These are phyloP conservation scores for Yamagishiella unicocca DNA, from an alignment of 139 green algal genomes.

Conservation along the genomic window DNA sequence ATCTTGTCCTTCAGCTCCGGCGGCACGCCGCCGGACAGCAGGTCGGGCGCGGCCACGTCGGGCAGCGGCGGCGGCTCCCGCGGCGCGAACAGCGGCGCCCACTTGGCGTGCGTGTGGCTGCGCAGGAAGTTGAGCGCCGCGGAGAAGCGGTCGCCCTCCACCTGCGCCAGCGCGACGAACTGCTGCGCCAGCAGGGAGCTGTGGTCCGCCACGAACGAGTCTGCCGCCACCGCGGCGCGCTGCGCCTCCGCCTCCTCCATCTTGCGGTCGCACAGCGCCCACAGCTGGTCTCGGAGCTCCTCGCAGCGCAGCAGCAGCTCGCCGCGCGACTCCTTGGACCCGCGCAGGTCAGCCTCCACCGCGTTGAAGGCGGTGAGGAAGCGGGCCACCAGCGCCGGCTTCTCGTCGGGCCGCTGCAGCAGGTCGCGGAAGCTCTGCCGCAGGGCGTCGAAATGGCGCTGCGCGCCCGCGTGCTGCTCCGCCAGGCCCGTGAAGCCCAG, in stretches of 20 bases:
- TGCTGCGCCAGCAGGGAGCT: slow-evolving; percentile 37
- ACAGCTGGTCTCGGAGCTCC: slow-evolving; percentile 83
- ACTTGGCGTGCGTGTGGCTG: not conserved
- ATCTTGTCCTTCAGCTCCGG: slow-evolving; percentile 60
- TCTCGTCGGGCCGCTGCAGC: slow-evolving; percentile 59
- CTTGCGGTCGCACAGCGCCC: slow-evolving; percentile 80
- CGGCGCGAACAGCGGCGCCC: slow-evolving; percentile 18
- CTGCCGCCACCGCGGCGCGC: slow-evolving; percentile 52
- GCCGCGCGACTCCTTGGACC: slow-evolving; percentile 60
- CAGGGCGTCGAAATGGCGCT: slow-evolving; percentile 63
- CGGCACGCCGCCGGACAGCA: slow-evolving; percentile 48
- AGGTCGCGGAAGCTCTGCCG: slow-evolving; percentile 57
- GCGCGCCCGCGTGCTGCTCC: slow-evolving; percentile 54
- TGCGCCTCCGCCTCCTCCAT: slow-evolving; percentile 71
- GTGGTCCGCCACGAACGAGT: slow-evolving; percentile 67
- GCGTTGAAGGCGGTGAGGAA: slow-evolving; percentile 78
- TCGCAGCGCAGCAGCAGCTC: slow-evolving; percentile 82
- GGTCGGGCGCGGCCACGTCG: slow-evolving; percentile 37
- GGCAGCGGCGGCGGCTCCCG: not conserved
- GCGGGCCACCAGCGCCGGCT: slow-evolving; percentile 55
- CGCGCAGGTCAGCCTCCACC: slow-evolving; percentile 73
- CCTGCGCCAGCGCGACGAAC: slow-evolving; percentile 61
- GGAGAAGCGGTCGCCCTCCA: slow-evolving; percentile 68
- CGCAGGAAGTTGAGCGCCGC: slow-evolving; percentile 56
- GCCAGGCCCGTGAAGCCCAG: slow-evolving; percentile 61